A percentile compares a stretch with the other conserved stretches of the same genome.
Conservation (phyloP, 2,329 filamentous ascomycete species). For the Diplodia seriata region DNA sequence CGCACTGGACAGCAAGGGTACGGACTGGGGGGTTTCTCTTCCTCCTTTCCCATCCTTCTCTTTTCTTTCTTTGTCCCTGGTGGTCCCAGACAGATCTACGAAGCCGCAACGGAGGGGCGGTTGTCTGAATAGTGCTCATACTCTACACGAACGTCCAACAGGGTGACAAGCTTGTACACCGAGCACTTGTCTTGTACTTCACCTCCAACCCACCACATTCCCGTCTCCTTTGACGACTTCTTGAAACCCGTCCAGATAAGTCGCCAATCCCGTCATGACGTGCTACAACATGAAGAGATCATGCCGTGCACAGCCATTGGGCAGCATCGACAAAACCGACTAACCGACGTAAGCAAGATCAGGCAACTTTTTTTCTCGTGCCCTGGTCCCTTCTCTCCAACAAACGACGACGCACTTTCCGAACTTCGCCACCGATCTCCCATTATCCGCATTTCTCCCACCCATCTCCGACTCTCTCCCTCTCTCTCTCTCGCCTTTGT, state of each 20-base stretch:
- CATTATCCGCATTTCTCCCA: background rate
- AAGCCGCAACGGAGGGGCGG: background rate
- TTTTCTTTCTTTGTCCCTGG: background rate
- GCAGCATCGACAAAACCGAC: conserved; percentile 4
- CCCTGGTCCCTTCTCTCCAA: background rate
- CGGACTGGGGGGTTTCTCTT: background rate
- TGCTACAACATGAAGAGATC: background rate
- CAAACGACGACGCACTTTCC: too few species aligned
- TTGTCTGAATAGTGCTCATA: background rate
- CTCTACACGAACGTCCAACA: background rate
- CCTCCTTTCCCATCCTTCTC: background rate
- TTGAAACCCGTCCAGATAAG: background rate
- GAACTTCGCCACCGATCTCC: too few species aligned
- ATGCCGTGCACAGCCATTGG: background rate
- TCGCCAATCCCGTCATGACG: background rate
- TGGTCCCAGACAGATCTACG: background rate
- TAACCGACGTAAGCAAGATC: background rate
- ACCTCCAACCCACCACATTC: background rate
- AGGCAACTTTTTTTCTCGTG: background rate
- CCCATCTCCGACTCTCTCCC: background rate
- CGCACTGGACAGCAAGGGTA: background rate
- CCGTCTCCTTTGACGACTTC: background rate
- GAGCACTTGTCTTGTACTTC: background rate
- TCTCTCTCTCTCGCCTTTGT: too few species aligned
- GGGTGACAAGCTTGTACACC: background rate